Conservation (phyloP, 192 early-diverging fungal genomes). For the Physocladia obscura region DNA sequence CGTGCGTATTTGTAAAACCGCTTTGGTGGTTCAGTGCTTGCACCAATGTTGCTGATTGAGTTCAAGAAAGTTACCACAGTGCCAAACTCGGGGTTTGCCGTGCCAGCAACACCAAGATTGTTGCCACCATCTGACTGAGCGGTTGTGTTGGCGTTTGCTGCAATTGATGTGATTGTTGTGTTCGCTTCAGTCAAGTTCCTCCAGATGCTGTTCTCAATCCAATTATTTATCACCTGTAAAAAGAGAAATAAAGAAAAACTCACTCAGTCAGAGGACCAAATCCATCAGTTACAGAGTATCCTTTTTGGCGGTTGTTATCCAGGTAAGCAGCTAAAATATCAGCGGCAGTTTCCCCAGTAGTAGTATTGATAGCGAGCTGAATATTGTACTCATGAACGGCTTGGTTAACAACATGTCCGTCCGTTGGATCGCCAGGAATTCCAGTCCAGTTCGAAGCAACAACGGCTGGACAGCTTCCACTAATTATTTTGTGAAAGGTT, state of each 20-base stretch:
- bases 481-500: background rate
- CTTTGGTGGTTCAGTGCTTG: conserved; percentile 29
- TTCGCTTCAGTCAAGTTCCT: conserved; percentile 1
- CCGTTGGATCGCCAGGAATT: conserved; percentile 28
- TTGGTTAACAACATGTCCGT: conserved; percentile 22
- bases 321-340: conserved; percentile 12
- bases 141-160: conserved; percentile 6
- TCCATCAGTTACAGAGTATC: conserved; percentile 26
- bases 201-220: conserved; percentile 5
- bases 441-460: conserved; percentile 21
- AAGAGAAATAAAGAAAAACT: background rate
- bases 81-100: conserved; percentile 20
- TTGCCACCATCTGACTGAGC: conserved; percentile 27
- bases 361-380: background rate
- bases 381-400: conserved; percentile 24
- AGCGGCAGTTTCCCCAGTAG: conserved; percentile 12
- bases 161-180: conserved; percentile 30
- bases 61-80: background rate
- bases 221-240: no score
- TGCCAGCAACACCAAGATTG: conserved; percentile 11
- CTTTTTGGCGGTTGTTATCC: conserved; percentile 34
- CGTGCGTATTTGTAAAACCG: conserved; percentile 36
- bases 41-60: conserved; percentile 2
- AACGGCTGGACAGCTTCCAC: conserved; percentile 24
- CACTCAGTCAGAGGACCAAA: conserved; percentile 20